A percentile compares a stretch with the other conserved stretches of the same genome.
Evolutionary conservation across 352 stramenopile genomes (phyloP).

Genomic region (Globisporangium okanoganense): DNA sequence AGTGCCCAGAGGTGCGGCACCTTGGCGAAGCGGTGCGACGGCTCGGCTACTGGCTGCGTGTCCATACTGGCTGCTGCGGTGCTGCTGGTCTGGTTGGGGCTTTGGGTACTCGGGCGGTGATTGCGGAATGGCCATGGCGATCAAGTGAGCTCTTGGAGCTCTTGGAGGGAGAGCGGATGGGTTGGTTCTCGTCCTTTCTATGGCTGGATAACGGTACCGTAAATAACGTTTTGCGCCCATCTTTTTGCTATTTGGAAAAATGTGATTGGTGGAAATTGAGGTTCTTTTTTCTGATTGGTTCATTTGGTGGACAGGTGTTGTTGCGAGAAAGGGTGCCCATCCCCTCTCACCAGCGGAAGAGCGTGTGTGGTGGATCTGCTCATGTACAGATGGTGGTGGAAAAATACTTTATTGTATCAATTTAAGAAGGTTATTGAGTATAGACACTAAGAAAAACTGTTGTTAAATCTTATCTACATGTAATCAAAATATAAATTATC

Average conservation of each 20-base stretch:
- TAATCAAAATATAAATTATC: no score
- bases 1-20: conserved; percentile 53
- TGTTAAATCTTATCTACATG: no score
- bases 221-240: background rate
- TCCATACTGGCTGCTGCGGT: background rate
- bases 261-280: background rate
- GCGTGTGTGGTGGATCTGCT: background rate
- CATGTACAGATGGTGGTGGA: background rate
- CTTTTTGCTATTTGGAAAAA: background rate
- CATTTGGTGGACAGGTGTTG: no score
- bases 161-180: conserved; percentile 1
- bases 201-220: no score
- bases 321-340: conserved; percentile 3
- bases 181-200: no score
- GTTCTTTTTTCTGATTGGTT: conserved; percentile 4
- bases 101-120: background rate
- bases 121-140: background rate
- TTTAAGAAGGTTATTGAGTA: background rate
- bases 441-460: no score
- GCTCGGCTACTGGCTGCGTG: background rate
- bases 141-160: background rate
- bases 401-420: background rate
- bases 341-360: background rate
- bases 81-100: background rate
- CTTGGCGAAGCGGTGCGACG: conserved; percentile 45